Percentiles rank a stretch among this genome's conserved stretches.
These are phyloP conservation scores for Coniochaeta sp. DNA, from an alignment of 2,329 filamentous ascomycete genomes.

Conservation along the genomic window DNA sequence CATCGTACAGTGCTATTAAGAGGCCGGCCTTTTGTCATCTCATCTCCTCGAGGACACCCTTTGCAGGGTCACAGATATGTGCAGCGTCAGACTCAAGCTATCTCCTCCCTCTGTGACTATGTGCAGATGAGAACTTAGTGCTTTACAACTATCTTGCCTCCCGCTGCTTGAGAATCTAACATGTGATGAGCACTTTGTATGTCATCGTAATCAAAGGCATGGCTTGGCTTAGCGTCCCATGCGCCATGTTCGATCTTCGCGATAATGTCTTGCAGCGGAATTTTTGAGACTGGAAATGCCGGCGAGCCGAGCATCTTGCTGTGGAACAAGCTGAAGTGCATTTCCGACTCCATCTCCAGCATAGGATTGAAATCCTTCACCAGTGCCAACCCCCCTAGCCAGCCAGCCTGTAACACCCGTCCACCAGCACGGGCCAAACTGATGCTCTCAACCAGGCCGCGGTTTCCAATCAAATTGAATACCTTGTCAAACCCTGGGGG, in stretches of 20 bases:
- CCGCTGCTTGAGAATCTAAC: constrained; percentile 22
- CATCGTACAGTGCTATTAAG: too few species aligned
- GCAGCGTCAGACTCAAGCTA: too few species aligned
- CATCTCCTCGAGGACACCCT: too few species aligned
- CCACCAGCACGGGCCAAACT: constrained; percentile 25
- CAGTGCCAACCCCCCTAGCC: constrained; percentile 30
- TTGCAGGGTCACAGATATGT: too few species aligned
- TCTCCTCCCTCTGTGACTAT: too few species aligned
- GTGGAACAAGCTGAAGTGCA: constrained; percentile 37
- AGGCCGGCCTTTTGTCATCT: too few species aligned
- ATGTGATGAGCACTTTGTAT: constrained; percentile 24
- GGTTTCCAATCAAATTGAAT: constrained; percentile 31
- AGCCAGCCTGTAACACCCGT: constrained; percentile 27
- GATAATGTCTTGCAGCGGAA: constrained; percentile 31
- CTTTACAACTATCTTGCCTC: constrained; percentile 16
- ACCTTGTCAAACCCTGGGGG: constrained; percentile 25
- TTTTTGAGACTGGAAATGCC: constrained; percentile 27
- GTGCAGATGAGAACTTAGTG: too few species aligned
- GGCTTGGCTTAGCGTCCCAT: constrained; percentile 24
- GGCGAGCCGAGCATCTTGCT: constrained; percentile 27
- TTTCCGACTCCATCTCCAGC: constrained; percentile 33
- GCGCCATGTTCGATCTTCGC: constrained; percentile 24
- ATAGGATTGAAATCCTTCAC: constrained; percentile 33
- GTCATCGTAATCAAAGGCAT: constrained; percentile 24
- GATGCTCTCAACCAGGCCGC: constrained; percentile 28